Conservation (phyloP, 768 basidiomycete genomes). For the Leccinum disarticulatum region DNA sequence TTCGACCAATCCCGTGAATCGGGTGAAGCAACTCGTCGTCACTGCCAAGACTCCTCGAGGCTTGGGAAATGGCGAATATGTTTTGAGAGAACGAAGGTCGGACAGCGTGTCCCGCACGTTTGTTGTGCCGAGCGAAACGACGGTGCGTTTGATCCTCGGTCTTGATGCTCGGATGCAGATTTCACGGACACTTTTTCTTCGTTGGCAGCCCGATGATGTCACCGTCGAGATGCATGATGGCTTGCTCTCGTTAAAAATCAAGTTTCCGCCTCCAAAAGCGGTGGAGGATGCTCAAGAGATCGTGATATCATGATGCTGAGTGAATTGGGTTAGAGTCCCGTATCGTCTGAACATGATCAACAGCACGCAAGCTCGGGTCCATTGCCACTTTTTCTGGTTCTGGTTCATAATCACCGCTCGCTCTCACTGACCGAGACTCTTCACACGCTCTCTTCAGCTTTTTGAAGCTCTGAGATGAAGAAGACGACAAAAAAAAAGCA, state of each 20-base stretch:
- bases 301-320: conserved; percentile 48
- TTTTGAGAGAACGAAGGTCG: conserved; percentile 55
- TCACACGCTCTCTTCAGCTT: conserved; percentile 1
- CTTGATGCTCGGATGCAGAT: not conserved
- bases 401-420: too few species aligned
- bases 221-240: conserved; percentile 58
- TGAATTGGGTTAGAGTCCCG: conserved; percentile 8
- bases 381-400: too few species aligned
- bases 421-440: not conserved
- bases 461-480: not conserved
- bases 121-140: conserved; percentile 54
- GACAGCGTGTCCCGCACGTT: conserved; percentile 51
- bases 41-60: conserved; percentile 44
- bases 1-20: conserved; percentile 60
- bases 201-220: conserved; percentile 50
- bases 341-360: too few species aligned
- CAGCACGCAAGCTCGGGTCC: too few species aligned
- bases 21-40: conserved; percentile 61
- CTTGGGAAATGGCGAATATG: conserved; percentile 42
- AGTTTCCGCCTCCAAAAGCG: conserved; percentile 45
- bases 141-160: conserved; percentile 42
- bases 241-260: conserved; percentile 55
- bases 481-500: conserved; percentile 1
- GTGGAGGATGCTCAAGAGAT: conserved; percentile 47
- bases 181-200: conserved; percentile 2